These are phyloP conservation scores for Leccinum fuscescens DNA, from an alignment of 1,284 basidiomycete genomes.

Conservation along the genomic window DNA sequence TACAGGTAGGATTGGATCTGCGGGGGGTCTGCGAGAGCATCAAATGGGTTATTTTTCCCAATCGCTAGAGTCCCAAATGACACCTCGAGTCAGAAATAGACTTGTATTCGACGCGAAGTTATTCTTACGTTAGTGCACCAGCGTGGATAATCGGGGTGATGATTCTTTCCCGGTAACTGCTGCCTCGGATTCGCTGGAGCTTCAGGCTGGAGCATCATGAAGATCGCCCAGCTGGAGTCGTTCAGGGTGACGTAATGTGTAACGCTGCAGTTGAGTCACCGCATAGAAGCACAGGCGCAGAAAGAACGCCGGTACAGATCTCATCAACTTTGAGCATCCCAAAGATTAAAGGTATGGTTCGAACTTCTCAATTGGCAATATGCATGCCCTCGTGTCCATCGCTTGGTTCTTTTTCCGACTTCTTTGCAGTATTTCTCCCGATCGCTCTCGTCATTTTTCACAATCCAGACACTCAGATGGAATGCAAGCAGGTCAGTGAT, in stretches of 20 bases:
- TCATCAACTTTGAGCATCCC: neutral
- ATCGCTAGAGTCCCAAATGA: conserved; percentile 10
- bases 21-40: conserved; percentile 23
- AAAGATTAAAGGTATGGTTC: too few species aligned
- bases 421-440: neutral
- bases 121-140: neutral
- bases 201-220: neutral
- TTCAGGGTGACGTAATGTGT: neutral
- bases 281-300: neutral
- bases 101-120: neutral
- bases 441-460: neutral
- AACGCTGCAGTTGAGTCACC: neutral
- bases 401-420: neutral
- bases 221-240: neutral
- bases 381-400: neutral
- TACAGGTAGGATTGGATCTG: conserved; percentile 6
- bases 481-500: neutral
- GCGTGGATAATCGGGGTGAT: neutral
- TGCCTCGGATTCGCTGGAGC: neutral
- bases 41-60: conserved; percentile 26
- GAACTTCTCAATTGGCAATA: too few species aligned
- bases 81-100: neutral
- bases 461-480: neutral
- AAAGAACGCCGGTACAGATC: neutral
- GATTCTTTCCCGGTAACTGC: too few species aligned